These are phyloP conservation scores for Beauveria rudraprayagi DNA, from an alignment of 2,329 filamentous ascomycete genomes.

Conservation along the genomic window DNA sequence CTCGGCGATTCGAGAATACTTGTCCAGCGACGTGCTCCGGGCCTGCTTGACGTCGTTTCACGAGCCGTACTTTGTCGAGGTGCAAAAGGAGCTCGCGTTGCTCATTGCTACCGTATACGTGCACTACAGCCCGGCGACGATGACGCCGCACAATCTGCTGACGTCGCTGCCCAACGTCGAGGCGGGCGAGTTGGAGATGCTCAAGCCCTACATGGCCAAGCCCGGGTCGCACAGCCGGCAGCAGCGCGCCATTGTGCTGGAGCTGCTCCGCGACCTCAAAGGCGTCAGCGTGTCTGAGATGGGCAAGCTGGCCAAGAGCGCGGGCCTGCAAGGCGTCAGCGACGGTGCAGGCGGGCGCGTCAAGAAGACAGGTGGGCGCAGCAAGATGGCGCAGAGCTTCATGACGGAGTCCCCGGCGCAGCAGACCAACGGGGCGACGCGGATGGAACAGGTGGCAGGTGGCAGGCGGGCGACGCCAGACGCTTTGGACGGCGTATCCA, in stretches of 20 bases:
- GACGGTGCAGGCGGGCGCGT: slow-evolving; percentile 21
- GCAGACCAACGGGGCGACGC: slow-evolving; percentile 21
- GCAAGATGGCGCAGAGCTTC: slow-evolving; percentile 58
- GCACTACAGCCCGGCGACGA: slow-evolving; percentile 61
- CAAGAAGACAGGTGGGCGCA: slow-evolving; percentile 38
- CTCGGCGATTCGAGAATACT: slow-evolving; percentile 74
- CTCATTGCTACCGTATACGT: slow-evolving; percentile 81
- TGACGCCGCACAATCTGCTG: slow-evolving; percentile 68
- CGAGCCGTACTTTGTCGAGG: slow-evolving; percentile 92
- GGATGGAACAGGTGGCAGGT: slow-evolving; percentile 20
- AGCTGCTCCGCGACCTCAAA: slow-evolving; percentile 76
- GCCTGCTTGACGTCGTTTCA: slow-evolving; percentile 85
- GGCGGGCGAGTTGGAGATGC: slow-evolving; percentile 55
- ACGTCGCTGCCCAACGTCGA: slow-evolving; percentile 71
- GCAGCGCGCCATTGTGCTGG: slow-evolving; percentile 73
- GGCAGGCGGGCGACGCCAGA: slow-evolving; percentile 37
- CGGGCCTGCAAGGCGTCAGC: slow-evolving; percentile 20
- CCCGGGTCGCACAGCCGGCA: slow-evolving; percentile 58
- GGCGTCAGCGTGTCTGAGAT: slow-evolving; percentile 91
- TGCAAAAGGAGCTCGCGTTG: slow-evolving; percentile 83
- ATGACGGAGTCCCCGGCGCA: slow-evolving; percentile 44
- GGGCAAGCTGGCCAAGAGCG: slow-evolving; percentile 64
- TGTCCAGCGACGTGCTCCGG: slow-evolving; percentile 80
- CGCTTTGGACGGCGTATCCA: slow-evolving; percentile 46
- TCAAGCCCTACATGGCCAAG: slow-evolving; percentile 52